A percentile compares a stretch with the other conserved stretches of the same genome.
Conservation (phyloP, 768 basidiomycete species). For the Termitomyces sp. region DNA sequence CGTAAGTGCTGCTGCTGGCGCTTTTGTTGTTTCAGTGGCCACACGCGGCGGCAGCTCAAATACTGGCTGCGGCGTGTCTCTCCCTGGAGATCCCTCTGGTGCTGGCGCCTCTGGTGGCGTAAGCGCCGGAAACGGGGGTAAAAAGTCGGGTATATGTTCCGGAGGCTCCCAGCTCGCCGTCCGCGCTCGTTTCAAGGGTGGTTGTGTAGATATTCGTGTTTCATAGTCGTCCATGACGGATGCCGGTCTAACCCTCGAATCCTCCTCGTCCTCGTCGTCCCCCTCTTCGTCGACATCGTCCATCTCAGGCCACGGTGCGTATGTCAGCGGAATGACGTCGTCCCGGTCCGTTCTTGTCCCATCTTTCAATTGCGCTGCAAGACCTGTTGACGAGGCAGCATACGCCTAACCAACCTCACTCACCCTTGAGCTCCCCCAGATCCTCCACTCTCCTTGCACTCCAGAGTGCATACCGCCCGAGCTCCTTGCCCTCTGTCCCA, state of each 20-base stretch:
- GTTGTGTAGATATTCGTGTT: slow-evolving; percentile 22
- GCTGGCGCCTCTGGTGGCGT: slow-evolving; percentile 20
- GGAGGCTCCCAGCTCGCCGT: slow-evolving; percentile 55
- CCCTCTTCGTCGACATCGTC: slow-evolving; percentile 26
- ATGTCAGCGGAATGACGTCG: slow-evolving; percentile 50
- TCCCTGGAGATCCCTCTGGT: slow-evolving; percentile 4
- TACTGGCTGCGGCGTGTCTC: slow-evolving; percentile 17
- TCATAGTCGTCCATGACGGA: slow-evolving; percentile 11
- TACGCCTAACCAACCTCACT: slow-evolving; percentile 23
- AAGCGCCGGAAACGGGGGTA: slow-evolving; percentile 60
- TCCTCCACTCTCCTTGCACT: slow-evolving; percentile 65
- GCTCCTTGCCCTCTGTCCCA: slow-evolving; percentile 59
- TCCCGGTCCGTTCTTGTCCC: slow-evolving; percentile 51
- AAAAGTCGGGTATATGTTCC: slow-evolving; percentile 55
- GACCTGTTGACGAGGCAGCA: slow-evolving; percentile 18
- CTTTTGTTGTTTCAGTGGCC: slow-evolving; percentile 32
- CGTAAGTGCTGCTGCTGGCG: slow-evolving; percentile 37
- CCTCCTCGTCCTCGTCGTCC: slow-evolving; percentile 18
- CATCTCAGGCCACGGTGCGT: slow-evolving; percentile 28
- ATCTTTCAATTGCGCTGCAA: slow-evolving; percentile 52
- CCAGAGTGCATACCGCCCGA: slow-evolving; percentile 61
- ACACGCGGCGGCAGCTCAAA: slow-evolving; percentile 17
- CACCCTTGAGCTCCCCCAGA: slow-evolving; percentile 67
- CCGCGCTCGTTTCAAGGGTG: slow-evolving; percentile 51
- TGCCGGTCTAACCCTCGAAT: slow-evolving; percentile 19